Conservation (phyloP, 805 yeast genomes). For the Teunomyces gatunensis region DNA sequence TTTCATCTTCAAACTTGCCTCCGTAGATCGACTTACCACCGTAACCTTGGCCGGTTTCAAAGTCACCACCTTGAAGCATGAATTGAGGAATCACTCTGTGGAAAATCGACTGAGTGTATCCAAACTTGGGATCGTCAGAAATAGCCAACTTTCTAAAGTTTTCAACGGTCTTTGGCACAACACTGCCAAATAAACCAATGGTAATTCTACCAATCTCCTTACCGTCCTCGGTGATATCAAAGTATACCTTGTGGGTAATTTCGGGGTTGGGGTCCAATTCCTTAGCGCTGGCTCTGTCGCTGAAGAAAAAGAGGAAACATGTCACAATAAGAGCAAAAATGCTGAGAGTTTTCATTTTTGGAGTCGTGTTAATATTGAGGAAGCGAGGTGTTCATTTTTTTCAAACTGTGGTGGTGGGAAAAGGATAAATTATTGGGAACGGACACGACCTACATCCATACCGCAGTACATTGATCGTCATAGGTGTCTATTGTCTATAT, state of each 20-base stretch:
- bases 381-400: not conserved
- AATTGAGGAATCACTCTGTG: constrained; percentile 72
- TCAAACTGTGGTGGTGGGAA: no score
- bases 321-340: constrained; percentile 12
- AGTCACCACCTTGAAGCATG: constrained; percentile 89
- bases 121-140: constrained; percentile 57
- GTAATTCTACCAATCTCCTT: constrained; percentile 75
- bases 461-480: no score
- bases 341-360: constrained; percentile 11
- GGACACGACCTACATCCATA: no score
- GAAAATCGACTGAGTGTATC: constrained; percentile 63
- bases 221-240: constrained; percentile 82
- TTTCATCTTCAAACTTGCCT: constrained; percentile 71
- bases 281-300: constrained; percentile 7
- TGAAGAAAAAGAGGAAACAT: constrained; percentile 10
- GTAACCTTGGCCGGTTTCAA: constrained; percentile 64
- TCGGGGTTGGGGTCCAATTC: constrained; percentile 44
- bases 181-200: constrained; percentile 83
- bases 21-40: constrained; percentile 88
- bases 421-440: no score
- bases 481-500: not conserved
- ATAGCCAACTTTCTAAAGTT: constrained; percentile 79
- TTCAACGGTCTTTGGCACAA: constrained; percentile 80
- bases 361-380: no score
- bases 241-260: constrained; percentile 77